These are phyloP conservation scores for Forsythia viridissima DNA, from an alignment of 257 asterid genomes.

Conservation along the genomic window DNA sequence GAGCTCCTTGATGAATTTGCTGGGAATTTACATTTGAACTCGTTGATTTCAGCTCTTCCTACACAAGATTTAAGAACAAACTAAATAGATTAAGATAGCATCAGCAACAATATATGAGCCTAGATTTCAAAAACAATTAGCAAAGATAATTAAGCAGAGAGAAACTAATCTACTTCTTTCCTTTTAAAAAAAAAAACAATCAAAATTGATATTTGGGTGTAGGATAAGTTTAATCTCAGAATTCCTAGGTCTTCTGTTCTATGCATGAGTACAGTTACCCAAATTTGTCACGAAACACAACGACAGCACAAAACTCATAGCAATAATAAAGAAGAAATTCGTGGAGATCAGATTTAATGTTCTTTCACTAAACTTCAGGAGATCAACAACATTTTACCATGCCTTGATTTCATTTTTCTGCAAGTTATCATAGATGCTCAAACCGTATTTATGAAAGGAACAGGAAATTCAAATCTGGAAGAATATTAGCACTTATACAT, in stretches of 20 bases:
- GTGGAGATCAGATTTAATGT: not conserved
- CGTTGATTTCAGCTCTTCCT: conserved; percentile 55
- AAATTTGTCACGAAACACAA: not conserved
- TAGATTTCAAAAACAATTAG: not conserved
- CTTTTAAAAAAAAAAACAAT: not conserved
- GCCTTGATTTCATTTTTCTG: not conserved
- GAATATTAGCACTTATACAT: not conserved
- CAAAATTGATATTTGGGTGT: not conserved
- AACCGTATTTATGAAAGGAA: not conserved
- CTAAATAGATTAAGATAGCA: not conserved
- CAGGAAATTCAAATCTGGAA: not conserved
- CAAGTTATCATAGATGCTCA: not conserved
- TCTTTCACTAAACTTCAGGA: not conserved
- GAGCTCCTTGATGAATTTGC: conserved; percentile 41
- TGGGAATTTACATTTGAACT: conserved; percentile 33
- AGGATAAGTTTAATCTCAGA: not conserved
- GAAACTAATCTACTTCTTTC: not conserved
- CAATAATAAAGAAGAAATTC: not conserved
- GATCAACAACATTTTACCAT: not conserved
- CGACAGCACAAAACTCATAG: not conserved
- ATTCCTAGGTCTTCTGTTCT: not conserved
- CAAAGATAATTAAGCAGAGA: not conserved
- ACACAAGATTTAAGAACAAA: conserved; percentile 3
- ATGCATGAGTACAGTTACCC: not conserved
- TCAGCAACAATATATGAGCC: too few relatives aligned